Base-by-base conservation (phyloP, 495 filamentous ascomycete genomes). In the Talaromyces trachyspermus region DNA sequence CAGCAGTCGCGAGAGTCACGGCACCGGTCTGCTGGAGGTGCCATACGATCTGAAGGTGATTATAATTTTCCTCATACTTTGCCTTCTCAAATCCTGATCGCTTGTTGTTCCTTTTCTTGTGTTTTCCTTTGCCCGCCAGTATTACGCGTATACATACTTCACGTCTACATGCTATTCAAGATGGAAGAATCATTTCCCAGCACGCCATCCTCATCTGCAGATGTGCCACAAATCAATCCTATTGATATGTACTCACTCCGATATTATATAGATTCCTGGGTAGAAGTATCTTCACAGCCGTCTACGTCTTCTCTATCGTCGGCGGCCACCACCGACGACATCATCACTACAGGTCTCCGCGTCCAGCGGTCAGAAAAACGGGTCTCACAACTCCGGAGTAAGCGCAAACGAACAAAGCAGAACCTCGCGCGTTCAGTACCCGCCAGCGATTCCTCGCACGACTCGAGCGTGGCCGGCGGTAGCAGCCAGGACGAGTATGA, bases 401-500 rank as follows among this genome's bases (percentile, higher is more conserved):
- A 73, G 25, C 64, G 74, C 40, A 75, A 77, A 54, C 77, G 79
- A 18, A 66, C 81, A 53, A 75, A 76, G 25, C 73, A 73, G 43
- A 65, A 74, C 41, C 72, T 74, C 48, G 70, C 73, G 42, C 60
- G 68, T 25, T 68, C 69, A 25, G 66, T 72, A 4, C 72, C 76
- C 38, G 76, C 76, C 19, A 60, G 71, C 51, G 61, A 80, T 25
- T 67, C 68, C 14, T 65, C 66, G 10, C 56, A 55, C 6, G 66
- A 68, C 25, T 56, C 54, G 12, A 66, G 61, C 33, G 35, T 62
- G 8, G 55, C 64, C 11, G 69, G 63, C 49, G 24, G 17, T 8
- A 95, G 89, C 61, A 95, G 89, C 50, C 88, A 91, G 59, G 88
- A 91, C 53, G 88, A 92, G 71, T 90, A 92, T 54, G 85, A 88